These are phyloP conservation scores for Coniosporium apollinis DNA, from an alignment of 495 filamentous ascomycete genomes.

Conservation along the genomic window DNA sequence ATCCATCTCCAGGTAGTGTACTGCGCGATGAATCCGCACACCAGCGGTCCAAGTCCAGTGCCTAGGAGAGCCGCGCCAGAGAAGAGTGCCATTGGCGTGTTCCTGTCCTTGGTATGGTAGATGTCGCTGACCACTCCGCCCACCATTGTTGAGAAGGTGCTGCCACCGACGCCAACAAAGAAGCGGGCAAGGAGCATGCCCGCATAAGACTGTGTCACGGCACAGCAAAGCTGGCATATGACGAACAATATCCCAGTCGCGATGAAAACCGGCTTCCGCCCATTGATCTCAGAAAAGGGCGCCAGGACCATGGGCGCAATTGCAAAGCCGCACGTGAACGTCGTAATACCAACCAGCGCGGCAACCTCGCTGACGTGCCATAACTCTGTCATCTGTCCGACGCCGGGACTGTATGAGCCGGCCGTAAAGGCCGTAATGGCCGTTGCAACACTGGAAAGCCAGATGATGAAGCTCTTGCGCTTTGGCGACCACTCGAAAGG, in stretches of 20 bases:
- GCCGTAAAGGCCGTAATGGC: constrained; percentile 66
- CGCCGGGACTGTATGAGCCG: constrained; percentile 59
- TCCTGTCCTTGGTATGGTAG: constrained; percentile 61
- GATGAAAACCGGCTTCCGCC: constrained; percentile 66
- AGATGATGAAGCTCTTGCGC: constrained; percentile 57
- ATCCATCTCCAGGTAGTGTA: constrained; percentile 69
- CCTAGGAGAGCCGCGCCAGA: constrained; percentile 59
- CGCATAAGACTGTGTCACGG: constrained; percentile 49
- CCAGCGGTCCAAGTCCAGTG: constrained; percentile 64
- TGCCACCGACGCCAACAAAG: constrained; percentile 55
- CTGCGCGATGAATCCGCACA: constrained; percentile 52
- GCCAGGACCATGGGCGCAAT: constrained; percentile 81
- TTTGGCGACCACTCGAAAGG: constrained; percentile 58
- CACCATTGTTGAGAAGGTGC: constrained; percentile 82
- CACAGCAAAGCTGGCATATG: constrained; percentile 56
- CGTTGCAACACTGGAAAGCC: constrained; percentile 58
- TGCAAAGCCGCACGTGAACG: constrained; percentile 70
- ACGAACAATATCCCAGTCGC: constrained; percentile 53
- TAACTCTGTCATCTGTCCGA: constrained; percentile 41
- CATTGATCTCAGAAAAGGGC: constrained; percentile 75
- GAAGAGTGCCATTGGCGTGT: constrained; percentile 83
- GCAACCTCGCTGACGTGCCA: constrained; percentile 47
- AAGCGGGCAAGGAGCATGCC: constrained; percentile 68
- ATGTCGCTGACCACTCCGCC: constrained; percentile 85
- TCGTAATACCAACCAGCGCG: constrained; percentile 60